Conservation (phyloP, 306 rosid species). For the Cucumis melo region DNA sequence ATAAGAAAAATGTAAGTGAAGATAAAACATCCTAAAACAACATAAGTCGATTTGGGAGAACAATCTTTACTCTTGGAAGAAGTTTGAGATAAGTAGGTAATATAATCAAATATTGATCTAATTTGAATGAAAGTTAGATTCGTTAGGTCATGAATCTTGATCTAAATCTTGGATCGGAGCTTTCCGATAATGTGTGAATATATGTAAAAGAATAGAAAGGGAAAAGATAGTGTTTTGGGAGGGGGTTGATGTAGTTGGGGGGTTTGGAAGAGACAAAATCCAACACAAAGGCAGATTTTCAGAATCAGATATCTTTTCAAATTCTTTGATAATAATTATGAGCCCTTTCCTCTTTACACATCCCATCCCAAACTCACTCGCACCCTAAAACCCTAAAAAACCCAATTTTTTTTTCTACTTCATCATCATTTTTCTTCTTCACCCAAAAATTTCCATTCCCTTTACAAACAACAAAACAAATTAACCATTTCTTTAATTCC, state of each 20-base stretch:
- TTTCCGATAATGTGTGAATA: too few species aligned
- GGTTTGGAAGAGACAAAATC: neutral
- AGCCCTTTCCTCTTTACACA: neutral
- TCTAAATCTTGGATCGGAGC: too few species aligned
- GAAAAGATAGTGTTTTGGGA: neutral
- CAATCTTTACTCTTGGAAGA: too few species aligned
- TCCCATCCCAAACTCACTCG: neutral
- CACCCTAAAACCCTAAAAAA: neutral
- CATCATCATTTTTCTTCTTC: neutral
- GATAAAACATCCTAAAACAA: too few species aligned
- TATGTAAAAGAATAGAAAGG: neutral
- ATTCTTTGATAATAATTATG: neutral
- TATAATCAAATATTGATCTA: too few species aligned
- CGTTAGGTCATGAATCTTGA: too few species aligned
- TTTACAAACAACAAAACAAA: neutral
- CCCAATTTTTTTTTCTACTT: neutral
- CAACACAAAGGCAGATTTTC: neutral
- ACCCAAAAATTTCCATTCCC: neutral
- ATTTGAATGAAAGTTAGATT: too few species aligned
- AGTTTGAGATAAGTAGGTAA: too few species aligned
- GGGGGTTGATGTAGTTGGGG: neutral
- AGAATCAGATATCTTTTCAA: slow-evolving; percentile 1
- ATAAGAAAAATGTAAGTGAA: too few species aligned
- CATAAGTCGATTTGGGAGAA: too few species aligned
- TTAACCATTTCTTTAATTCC: neutral